phyloP scores from a whole-genome alignment of 129 eudicot genomes.

The Centella asiatica region DNA sequence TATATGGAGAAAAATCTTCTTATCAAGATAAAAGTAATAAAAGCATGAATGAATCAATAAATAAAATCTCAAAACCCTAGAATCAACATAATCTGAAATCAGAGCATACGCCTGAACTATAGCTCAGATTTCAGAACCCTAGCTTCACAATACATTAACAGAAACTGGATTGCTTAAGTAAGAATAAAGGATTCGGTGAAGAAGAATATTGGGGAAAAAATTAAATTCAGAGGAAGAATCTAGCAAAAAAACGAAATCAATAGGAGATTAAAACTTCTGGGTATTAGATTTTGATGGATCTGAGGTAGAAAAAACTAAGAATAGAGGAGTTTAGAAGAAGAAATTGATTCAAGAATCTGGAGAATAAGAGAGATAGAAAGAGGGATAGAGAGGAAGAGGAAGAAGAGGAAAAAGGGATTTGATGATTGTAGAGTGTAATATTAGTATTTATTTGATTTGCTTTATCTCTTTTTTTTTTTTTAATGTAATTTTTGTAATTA shows the following conservation, averaged over 20 bases:
- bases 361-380: background rate
- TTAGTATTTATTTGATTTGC: background rate
- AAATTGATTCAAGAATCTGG: background rate
- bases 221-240: slow-evolving; percentile 10
- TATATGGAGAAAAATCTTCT: background rate
- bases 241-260: slow-evolving; percentile 17
- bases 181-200: background rate
- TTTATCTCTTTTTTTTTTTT: too few relatives aligned
- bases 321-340: slow-evolving; percentile 21
- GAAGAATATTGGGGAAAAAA: background rate
- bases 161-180: background rate
- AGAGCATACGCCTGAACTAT: background rate
- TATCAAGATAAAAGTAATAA: slow-evolving; percentile 3
- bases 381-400: slow-evolving; percentile 10
- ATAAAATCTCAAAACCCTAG: slow-evolving; percentile 19
- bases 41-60: background rate
- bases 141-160: slow-evolving; percentile 12
- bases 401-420: background rate
- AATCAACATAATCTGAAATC: slow-evolving; percentile 9
- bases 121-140: background rate
- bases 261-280: slow-evolving; percentile 8
- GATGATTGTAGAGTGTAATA: background rate
- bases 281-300: slow-evolving; percentile 27
- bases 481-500: too few relatives aligned
- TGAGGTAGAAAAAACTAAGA: slow-evolving; percentile 19